Evolutionary conservation across 2,329 filamentous ascomycete genomes (phyloP).

Genomic region (Hypoxylon sp.): DNA sequence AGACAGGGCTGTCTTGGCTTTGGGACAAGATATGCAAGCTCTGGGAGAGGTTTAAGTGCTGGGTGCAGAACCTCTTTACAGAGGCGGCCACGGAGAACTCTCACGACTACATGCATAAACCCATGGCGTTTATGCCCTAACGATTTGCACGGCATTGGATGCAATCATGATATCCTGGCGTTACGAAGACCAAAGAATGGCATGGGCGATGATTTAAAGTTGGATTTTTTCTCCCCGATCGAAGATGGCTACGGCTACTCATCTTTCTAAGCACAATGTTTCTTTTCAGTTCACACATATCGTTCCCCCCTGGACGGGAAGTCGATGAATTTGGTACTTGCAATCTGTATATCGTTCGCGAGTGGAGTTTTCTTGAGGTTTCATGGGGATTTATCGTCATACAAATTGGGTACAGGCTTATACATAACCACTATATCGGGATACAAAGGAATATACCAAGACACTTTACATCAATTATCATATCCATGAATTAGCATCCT

Average conservation of each 20-base stretch:
- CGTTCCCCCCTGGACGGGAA: not conserved
- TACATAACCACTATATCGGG: not conserved
- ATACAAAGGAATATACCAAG: not conserved
- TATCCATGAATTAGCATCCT: not conserved
- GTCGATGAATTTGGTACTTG: not conserved
- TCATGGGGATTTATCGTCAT: not conserved
- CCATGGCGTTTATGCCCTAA: conserved; percentile 6
- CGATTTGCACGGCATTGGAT: not conserved
- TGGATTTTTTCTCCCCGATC: not conserved
- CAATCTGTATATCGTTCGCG: not conserved
- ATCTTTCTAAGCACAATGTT: not conserved
- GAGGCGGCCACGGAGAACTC: not conserved
- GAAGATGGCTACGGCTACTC: not conserved
- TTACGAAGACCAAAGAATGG: not conserved
- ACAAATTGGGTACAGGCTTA: not conserved
- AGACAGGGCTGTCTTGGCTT: conserved; percentile 7
- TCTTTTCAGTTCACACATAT: not conserved
- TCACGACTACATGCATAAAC: not conserved
- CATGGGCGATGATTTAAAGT: not conserved
- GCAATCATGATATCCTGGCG: not conserved
- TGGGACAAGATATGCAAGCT: conserved; percentile 21
- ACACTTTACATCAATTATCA: not conserved
- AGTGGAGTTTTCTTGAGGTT: not conserved
- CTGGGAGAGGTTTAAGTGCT: conserved; percentile 18
- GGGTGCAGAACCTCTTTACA: conserved; percentile 6